Evolutionary conservation across 2,329 filamentous ascomycete species (phyloP), one percentile per base, ranked within the genome.

Genomic region (Sporothrix globosa): DNA sequence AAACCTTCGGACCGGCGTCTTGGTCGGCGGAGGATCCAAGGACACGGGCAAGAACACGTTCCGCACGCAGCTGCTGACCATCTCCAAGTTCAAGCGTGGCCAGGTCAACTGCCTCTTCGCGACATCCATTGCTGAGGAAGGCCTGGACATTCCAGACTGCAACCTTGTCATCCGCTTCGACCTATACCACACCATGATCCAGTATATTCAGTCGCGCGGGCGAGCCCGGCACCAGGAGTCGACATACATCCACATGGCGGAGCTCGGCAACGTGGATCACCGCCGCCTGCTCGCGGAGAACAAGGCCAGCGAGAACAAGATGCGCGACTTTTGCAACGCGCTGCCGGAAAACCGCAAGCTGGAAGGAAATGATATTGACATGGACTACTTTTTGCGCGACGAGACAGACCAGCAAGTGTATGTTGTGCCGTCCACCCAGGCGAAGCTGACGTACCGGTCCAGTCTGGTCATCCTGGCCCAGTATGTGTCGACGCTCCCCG

Each of bases 201-300:
- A 97, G 76, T 98, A 97, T 77, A 90, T 98, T 24, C 96, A 99
- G 78, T 97, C 94, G 17, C 88, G 93, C 73, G 96, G 96, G 0
- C 88, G 96, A 69, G 96, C 96, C 14, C 87, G 96, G 52, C 91
- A 93, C 75, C 79, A 81, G 0, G 86, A 90, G 69, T 98, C 96
- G 0, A 89, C 87, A 73, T 97, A 95, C 78, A 86, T 94, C 46
- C 92, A 92, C 76, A 94, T 99, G 91, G 78, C 92, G 2, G 94
- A 98, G 77, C 77, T 80, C 1, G 86, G 85, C 9, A 97, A 97
- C 75, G 73, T 78, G 14, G 81, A 82, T 0, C 91, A 97, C 66
- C 74, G 78, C 1, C 79, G 84, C 50, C 82, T 83, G n/a, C 77
- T 92, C 1, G 78, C 83, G 11, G 86, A 92, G 73, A 88, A 89